A percentile compares a stretch with the other conserved stretches of the same genome.
These are phyloP conservation scores for Fusarium avenaceum DNA, from an alignment of 2,329 filamentous ascomycete genomes.

Conservation along the genomic window DNA sequence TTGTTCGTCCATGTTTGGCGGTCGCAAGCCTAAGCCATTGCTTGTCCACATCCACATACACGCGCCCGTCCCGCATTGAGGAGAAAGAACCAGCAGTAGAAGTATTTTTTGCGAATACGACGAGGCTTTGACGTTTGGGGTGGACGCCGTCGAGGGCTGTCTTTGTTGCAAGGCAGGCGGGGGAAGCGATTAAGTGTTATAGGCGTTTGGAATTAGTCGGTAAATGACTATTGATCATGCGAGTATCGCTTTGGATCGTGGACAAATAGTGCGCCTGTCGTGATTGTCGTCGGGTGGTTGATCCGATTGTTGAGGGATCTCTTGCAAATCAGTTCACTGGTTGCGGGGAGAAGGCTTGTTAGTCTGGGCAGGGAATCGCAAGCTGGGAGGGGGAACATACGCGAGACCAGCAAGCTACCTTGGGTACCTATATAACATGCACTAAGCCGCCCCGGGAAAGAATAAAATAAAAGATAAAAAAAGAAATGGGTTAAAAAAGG, in stretches of 20 bases:
- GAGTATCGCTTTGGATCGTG: constrained; percentile 4
- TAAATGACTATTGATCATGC: not conserved
- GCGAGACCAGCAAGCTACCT: constrained; percentile 31
- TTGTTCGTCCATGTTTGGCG: constrained; percentile 62
- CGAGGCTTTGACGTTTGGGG: constrained; percentile 15
- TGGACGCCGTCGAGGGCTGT: constrained; percentile 25
- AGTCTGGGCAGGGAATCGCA: constrained; percentile 41
- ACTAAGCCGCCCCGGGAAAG: constrained; percentile 13
- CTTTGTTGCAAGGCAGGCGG: constrained; percentile 16
- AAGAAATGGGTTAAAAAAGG: not conserved
- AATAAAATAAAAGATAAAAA: constrained; percentile 4
- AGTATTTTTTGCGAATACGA: constrained; percentile 16
- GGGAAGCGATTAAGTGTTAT: constrained; percentile 1
- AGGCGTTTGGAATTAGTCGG: not conserved
- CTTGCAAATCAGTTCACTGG: constrained; percentile 38
- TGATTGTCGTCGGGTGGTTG: constrained; percentile 17
- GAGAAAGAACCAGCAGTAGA: constrained; percentile 22
- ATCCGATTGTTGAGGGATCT: constrained; percentile 26
- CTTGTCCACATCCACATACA: constrained; percentile 57
- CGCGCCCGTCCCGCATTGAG: constrained; percentile 53
- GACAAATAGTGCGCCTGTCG: constrained; percentile 13
- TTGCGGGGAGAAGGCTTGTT: constrained; percentile 48
- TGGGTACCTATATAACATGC: not conserved
- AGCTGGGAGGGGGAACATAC: constrained; percentile 39
- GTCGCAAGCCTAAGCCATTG: constrained; percentile 62